These are phyloP conservation scores for Candida berthetii DNA, from an alignment of 805 yeast species.

Conservation along the genomic window DNA sequence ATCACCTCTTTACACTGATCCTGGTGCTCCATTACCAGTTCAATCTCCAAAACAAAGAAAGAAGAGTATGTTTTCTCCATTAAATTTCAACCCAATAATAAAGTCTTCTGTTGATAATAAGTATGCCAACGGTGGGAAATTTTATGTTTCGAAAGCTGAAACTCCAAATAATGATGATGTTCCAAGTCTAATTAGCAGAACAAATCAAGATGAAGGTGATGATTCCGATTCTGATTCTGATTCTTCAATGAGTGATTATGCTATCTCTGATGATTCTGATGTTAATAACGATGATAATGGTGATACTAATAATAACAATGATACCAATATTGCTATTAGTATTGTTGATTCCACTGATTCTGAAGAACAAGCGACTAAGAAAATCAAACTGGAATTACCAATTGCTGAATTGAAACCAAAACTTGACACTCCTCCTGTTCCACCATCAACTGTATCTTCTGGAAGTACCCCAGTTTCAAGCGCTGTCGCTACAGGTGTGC, in stretches of 20 bases:
- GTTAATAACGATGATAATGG: conserved; percentile 8
- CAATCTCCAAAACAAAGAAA: conserved; percentile 34
- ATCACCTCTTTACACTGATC: conserved; percentile 62
- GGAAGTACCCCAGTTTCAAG: conserved; percentile 2
- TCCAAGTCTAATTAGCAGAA: conserved; percentile 9
- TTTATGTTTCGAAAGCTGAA: conserved; percentile 42
- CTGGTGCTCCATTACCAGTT: conserved; percentile 78
- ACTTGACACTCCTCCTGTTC: background rate
- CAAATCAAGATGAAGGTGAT: conserved; percentile 18
- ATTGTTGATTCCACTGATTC: conserved; percentile 7
- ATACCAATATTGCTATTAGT: background rate
- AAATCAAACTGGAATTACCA: conserved; percentile 1
- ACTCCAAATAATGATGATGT: conserved; percentile 16
- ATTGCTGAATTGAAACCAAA: background rate
- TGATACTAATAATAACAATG: background rate
- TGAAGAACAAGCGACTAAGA: conserved; percentile 6
- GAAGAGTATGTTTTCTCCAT: conserved; percentile 74
- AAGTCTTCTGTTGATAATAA: conserved; percentile 76
- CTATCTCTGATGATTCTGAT: conserved; percentile 16
- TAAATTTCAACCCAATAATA: conserved; percentile 75
- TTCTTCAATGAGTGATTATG: conserved; percentile 17
- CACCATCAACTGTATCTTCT: background rate
- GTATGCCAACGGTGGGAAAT: conserved; percentile 87
- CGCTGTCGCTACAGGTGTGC: conserved; percentile 16
- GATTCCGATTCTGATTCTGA: conserved; percentile 21